Evolutionary conservation across 306 rosid species (phyloP).

Genomic region (Vigna nakashimae): DNA sequence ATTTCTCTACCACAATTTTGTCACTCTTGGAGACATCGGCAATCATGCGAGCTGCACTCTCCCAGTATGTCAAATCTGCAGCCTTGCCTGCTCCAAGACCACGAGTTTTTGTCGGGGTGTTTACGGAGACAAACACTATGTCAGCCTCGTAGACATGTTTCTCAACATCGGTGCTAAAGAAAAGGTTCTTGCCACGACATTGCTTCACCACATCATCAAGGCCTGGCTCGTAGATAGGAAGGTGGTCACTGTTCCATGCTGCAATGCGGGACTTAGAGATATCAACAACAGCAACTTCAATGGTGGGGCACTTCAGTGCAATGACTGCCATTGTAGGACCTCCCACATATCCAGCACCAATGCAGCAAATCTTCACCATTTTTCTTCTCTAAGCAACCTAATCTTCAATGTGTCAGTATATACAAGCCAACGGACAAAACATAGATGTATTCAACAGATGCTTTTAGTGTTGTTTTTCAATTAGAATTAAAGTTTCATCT

Average conservation of each 20-base stretch:
- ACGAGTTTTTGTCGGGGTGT: slow-evolving; percentile 87
- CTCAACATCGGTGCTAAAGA: slow-evolving; percentile 96
- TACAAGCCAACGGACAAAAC: slow-evolving; percentile 4
- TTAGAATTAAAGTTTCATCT: neutral
- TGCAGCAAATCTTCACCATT: slow-evolving; percentile 98
- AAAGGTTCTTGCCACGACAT: slow-evolving; percentile 90
- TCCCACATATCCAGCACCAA: slow-evolving; percentile 98
- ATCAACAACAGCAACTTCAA: slow-evolving; percentile 89
- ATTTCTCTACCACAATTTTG: slow-evolving; percentile 95
- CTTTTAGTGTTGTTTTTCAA: neutral
- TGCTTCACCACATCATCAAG: slow-evolving; percentile 80
- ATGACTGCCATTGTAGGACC: slow-evolving; percentile 98
- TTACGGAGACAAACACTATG: slow-evolving; percentile 94
- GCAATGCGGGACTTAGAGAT: slow-evolving; percentile 74
- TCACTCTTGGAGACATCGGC: slow-evolving; percentile 90
- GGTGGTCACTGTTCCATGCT: slow-evolving; percentile 95
- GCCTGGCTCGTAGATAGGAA: slow-evolving; percentile 94
- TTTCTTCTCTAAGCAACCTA: slow-evolving; percentile 56
- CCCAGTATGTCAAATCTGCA: slow-evolving; percentile 96
- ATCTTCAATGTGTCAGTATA: slow-evolving; percentile 39
- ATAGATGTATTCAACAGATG: neutral
- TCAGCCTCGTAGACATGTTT: slow-evolving; percentile 86
- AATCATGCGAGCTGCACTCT: slow-evolving; percentile 96
- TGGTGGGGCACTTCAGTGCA: slow-evolving; percentile 81
- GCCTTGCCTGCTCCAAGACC: slow-evolving; percentile 98